Base-by-base conservation (phyloP, 192 early-diverging fungal species). In the Borealophlyctis nickersoniae region DNA sequence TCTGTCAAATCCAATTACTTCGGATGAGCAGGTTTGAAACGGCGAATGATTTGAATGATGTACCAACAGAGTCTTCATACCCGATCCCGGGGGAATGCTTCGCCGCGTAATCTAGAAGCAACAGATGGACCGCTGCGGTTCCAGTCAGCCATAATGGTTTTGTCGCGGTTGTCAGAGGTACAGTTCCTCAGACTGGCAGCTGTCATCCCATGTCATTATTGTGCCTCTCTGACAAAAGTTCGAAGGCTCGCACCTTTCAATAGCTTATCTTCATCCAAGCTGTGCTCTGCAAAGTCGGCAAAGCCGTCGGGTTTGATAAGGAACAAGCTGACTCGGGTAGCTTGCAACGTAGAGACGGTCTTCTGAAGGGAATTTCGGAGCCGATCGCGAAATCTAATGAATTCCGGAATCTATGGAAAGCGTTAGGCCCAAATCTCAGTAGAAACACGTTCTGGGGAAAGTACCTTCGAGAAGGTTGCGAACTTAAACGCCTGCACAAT, bases 381-480 rank as follows among this genome's bases (percentile, higher is more conserved):
- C 49, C 88, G 79, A 16, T 80, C 68, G 16, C 83, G 83, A 70
- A 98, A 95, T 49, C 89, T 82, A 28, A 91, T 78, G 66, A 95
- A 95, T 72, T 98, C 93, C 49, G 86, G 78, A 36, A 98, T 84
- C 77, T 95, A 73, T 45, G 49, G 24, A 58, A 14, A 34, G 36
- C 3, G 49, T 5, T 22, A 49, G 24, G 1, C 31, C 34, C 49
- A 49, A 49, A 0, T 49, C 49, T 19, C 49, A 49, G 0, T 23
- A 13, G 52, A 23, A 27, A n/a, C 9, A 27, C 33, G 14, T 2
- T 29, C 35, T 39, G 19, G 11, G 14, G 2, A 55, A 53, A 29
- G 13, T 81, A 87, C 86, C 78, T 92, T 94, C 1, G 93, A 93
- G 72, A 88, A 95, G 0, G 92, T 92, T 3, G 82, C 88, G 58